Percentiles rank a stretch among this genome's conserved stretches.
These are phyloP conservation scores for Straminergon stramineum DNA, from an alignment of 225 moss, liverwort and hornwort species.

Conservation along the genomic window DNA sequence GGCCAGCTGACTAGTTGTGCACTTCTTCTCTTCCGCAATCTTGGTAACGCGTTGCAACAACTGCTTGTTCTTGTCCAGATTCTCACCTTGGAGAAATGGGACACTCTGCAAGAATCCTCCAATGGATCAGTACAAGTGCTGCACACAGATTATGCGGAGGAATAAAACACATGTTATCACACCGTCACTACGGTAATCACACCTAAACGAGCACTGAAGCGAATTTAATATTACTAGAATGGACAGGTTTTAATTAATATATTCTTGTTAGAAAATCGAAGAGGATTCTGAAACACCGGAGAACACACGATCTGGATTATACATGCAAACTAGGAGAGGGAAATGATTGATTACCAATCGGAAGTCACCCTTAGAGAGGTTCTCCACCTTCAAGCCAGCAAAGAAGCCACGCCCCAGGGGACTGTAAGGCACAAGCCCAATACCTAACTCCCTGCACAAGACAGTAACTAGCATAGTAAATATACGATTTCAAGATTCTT, in stretches of 20 bases:
- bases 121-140: not conserved
- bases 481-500: not conserved
- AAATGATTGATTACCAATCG: conserved; percentile 5
- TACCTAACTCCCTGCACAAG: conserved; percentile 33
- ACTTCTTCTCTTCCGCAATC: conserved; percentile 45
- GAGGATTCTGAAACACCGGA: not conserved
- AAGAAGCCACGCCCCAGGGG: conserved; percentile 47
- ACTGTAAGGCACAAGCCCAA: conserved; percentile 46
- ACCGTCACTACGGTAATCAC: not conserved
- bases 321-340: no score
- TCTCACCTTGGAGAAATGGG: conserved; percentile 26
- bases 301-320: no score
- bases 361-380: conserved; percentile 9
- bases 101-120: not conserved
- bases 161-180: not conserved
- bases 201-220: not conserved
- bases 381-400: conserved; percentile 21
- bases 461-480: not conserved
- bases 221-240: not conserved
- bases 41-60: conserved; percentile 32
- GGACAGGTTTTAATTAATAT: not conserved
- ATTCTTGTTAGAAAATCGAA: not conserved
- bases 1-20: conserved; percentile 60
- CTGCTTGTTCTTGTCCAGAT: conserved; percentile 44
- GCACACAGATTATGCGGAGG: no score